Evolutionary conservation across 805 yeast genomes (phyloP).

Genomic region (Candida taoyuanica): DNA sequence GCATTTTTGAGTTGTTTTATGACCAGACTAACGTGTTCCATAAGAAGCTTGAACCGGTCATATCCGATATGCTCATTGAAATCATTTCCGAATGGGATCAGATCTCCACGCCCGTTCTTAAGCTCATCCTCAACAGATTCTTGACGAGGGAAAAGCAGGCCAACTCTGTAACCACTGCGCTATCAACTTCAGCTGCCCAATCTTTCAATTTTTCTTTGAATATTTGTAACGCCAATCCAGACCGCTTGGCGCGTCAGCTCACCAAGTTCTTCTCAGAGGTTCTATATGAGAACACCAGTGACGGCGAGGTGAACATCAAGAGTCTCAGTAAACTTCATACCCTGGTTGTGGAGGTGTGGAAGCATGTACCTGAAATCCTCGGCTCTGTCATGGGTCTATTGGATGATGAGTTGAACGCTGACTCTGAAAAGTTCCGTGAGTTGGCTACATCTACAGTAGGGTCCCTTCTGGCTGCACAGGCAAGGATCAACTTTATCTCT

Average conservation of each 20-base stretch:
- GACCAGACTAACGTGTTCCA: slow-evolving; percentile 45
- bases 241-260: slow-evolving; percentile 67
- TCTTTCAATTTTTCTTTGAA: slow-evolving; percentile 62
- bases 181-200: slow-evolving; percentile 30
- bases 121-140: slow-evolving; percentile 62
- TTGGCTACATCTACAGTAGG: slow-evolving; percentile 76
- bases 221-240: slow-evolving; percentile 66
- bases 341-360: slow-evolving; percentile 68
- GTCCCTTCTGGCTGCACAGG: slow-evolving; percentile 45
- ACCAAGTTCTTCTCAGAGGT: slow-evolving; percentile 79
- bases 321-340: slow-evolving; percentile 59
- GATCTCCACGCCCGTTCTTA: slow-evolving; percentile 56
- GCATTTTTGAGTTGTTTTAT: slow-evolving; percentile 60
- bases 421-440: slow-evolving; percentile 53
- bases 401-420: slow-evolving; percentile 76
- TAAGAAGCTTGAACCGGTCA: slow-evolving; percentile 51
- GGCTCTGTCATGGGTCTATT: slow-evolving; percentile 72
- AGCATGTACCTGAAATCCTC: slow-evolving; percentile 66
- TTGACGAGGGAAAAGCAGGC: slow-evolving; percentile 26
- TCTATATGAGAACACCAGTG: slow-evolving; percentile 44
- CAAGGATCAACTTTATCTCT: slow-evolving; percentile 52
- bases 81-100: slow-evolving; percentile 65
- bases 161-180: slow-evolving; percentile 16
- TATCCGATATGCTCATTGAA: slow-evolving; percentile 70
- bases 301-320: slow-evolving; percentile 25